phyloP scores from a whole-genome alignment of 2,329 filamentous ascomycete genomes.

The Arachnomyces sp. region DNA sequence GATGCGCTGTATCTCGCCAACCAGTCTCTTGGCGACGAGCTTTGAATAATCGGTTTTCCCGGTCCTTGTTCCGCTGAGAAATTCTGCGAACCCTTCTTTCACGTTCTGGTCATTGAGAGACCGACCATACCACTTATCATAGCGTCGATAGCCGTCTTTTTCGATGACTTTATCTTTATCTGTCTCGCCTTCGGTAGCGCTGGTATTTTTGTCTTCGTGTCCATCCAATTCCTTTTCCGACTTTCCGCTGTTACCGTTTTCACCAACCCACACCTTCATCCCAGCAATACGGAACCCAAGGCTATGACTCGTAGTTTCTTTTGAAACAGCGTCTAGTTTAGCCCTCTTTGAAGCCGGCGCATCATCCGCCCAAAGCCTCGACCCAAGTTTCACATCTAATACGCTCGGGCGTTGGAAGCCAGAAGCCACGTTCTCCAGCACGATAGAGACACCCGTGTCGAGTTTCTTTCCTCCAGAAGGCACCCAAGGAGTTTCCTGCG shows the following conservation, averaged over 20 bases:
- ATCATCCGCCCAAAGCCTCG: conserved; percentile 73
- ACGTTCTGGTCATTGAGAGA: conserved; percentile 50
- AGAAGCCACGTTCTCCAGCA: conserved; percentile 73
- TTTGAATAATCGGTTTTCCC: conserved; percentile 37
- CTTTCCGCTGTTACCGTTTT: conserved; percentile 15
- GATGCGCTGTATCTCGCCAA: conserved; percentile 35
- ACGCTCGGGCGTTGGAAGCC: conserved; percentile 83
- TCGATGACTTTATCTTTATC: conserved; percentile 47
- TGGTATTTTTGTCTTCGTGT: conserved; percentile 26
- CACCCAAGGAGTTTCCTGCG: conserved; percentile 30
- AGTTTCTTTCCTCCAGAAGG: conserved; percentile 56
- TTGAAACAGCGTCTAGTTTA: conserved; percentile 52
- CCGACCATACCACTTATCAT: conserved; percentile 60
- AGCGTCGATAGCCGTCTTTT: conserved; percentile 49
- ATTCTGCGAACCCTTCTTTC: conserved; percentile 51
- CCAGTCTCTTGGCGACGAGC: conserved; percentile 34
- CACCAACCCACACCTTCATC: conserved; percentile 52
- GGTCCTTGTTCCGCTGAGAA: conserved; percentile 41
- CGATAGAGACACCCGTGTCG: conserved; percentile 69
- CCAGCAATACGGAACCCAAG: conserved; percentile 59
- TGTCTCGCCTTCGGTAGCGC: conserved; percentile 36
- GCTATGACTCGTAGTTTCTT: conserved; percentile 51
- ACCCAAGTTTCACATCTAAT: conserved; percentile 85
- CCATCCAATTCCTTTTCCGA: conserved; percentile 10
- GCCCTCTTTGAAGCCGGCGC: conserved; percentile 51